Base-by-base conservation (phyloP, 2,329 filamentous ascomycete species). In the Xylariaceae sp. region DNA sequence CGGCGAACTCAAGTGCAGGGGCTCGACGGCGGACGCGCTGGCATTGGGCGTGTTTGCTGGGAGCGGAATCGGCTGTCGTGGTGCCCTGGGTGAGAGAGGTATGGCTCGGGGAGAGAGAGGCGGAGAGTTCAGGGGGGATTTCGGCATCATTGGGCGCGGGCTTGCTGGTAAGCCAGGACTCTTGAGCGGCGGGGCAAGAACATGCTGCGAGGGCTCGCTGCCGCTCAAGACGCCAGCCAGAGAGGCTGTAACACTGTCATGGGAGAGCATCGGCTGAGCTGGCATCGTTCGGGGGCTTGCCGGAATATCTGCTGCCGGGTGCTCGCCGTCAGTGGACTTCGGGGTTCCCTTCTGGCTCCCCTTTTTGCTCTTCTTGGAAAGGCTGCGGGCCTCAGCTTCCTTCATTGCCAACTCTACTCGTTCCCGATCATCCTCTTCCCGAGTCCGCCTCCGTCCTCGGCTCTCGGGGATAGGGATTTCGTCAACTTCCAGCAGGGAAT, bases 381-480 rank as follows among this genome's bases (percentile, higher is more conserved):
- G 62, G 56, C 83, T 88, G 38, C 81, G 72, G 18, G 72, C 68
- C 50, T 86, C 80, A 10, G 80, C 75, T 48, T 88, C 79, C 50
- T 77, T 71, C 29, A 73, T 55, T 1, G 73, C 76, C n/a, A 79
- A 57, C 11, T 77, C 67, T 52, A 90, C 85, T 30, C 89, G 77
- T 35, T 86, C 75, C 35, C 72, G 71, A 46, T 95, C 87, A 50
- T 95, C 89, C 41, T 94, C 86, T 55, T 90, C 87, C 33, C 89
- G 75, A 3, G 88, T 94, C 57, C 83, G 86, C 47, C 86, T 72
- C 38, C 88, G 75, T 7, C 88, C 90, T 41, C 89, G 74, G 33
- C 77, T 65, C 10, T 72, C 65, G 22, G 71, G 61, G 5, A 61
- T 55, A 0, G 71, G 64, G 31, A 80, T 65, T 42, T 83, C 79